phyloP scores from a whole-genome alignment of 1,284 basidiomycete genomes.

The Trametes hirsuta region DNA sequence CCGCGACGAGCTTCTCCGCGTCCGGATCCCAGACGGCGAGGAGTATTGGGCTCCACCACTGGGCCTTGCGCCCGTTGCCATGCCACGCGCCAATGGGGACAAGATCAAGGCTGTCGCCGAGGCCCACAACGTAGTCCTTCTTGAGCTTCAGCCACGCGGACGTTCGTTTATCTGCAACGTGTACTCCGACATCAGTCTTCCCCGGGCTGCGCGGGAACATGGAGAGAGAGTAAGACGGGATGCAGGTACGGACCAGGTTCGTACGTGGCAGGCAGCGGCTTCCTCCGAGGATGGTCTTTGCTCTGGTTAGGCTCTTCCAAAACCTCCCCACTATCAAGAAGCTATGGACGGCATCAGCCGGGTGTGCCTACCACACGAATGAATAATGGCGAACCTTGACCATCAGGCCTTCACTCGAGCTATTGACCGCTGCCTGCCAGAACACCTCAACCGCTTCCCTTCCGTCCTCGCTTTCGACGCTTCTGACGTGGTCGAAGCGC shows the following conservation, averaged over 20 bases:
- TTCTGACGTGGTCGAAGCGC: slow-evolving; percentile 78
- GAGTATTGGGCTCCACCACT: slow-evolving; percentile 93
- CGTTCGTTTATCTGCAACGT: slow-evolving; percentile 64
- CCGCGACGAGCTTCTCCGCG: slow-evolving; percentile 71
- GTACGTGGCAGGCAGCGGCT: slow-evolving; percentile 85
- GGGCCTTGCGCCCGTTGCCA: slow-evolving; percentile 89
- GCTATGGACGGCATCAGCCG: slow-evolving; percentile 43
- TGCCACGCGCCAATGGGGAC: slow-evolving; percentile 81
- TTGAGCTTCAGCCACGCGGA: slow-evolving; percentile 58
- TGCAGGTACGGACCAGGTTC: slow-evolving; percentile 65
- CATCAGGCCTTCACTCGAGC: slow-evolving; percentile 92
- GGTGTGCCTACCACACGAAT: not conserved
- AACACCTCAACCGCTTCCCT: slow-evolving; percentile 74
- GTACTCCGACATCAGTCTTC: slow-evolving; percentile 7
- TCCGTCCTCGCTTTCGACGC: slow-evolving; percentile 71
- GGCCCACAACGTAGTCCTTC: slow-evolving; percentile 83
- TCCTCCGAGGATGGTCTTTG: slow-evolving; percentile 54
- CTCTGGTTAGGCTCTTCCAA: slow-evolving; percentile 39
- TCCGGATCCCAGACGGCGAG: slow-evolving; percentile 81
- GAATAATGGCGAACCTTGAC: slow-evolving; percentile 67
- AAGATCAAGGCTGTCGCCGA: slow-evolving; percentile 74
- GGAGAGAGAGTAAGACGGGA: not conserved
- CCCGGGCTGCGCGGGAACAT: slow-evolving; percentile 5
- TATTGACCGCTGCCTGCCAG: slow-evolving; percentile 80
- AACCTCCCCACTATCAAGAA: slow-evolving; percentile 57